These are phyloP conservation scores for Coprinopsis strossmayeri DNA, from an alignment of 768 basidiomycete species.

Conservation along the genomic window DNA sequence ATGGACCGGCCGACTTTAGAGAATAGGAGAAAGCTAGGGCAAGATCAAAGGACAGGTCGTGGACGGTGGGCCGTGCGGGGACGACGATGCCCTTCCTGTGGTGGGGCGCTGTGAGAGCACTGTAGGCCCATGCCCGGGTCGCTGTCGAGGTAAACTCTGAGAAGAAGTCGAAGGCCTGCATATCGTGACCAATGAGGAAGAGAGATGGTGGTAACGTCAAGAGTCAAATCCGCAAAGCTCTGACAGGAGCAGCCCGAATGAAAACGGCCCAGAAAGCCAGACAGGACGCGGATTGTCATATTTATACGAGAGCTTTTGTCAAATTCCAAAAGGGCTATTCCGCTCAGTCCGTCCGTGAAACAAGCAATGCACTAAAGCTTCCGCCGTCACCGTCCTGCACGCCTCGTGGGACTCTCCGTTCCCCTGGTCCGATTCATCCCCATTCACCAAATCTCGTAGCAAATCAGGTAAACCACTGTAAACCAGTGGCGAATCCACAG, in stretches of 20 bases:
- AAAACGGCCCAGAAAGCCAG: slow-evolving; percentile 1
- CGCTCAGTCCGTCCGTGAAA: too few relatives aligned
- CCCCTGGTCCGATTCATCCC: not conserved
- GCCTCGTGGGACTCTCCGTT: not conserved
- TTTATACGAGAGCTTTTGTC: slow-evolving; percentile 3
- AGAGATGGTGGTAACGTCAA: slow-evolving; percentile 1
- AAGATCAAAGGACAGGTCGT: slow-evolving; percentile 11
- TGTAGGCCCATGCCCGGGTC: slow-evolving; percentile 3
- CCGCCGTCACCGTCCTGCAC: not conserved
- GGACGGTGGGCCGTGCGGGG: slow-evolving; percentile 6
- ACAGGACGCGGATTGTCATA: not conserved
- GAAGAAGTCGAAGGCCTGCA: slow-evolving; percentile 9
- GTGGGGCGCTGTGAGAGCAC: slow-evolving; percentile 4
- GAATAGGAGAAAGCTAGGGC: not conserved
- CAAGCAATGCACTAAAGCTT: not conserved
- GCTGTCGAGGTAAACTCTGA: slow-evolving; percentile 8
- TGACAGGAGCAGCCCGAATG: not conserved
- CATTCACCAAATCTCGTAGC: not conserved
- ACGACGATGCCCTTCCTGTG: not conserved
- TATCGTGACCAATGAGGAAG: slow-evolving; percentile 2
- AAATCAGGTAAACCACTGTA: not conserved
- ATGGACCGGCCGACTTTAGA: not conserved
- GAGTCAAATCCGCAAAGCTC: not conserved
- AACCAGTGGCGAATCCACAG: too few relatives aligned
- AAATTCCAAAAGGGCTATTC: not conserved